Conservation (phyloP, 2,329 filamentous ascomycete genomes). For the Leptographium lundbergii region DNA sequence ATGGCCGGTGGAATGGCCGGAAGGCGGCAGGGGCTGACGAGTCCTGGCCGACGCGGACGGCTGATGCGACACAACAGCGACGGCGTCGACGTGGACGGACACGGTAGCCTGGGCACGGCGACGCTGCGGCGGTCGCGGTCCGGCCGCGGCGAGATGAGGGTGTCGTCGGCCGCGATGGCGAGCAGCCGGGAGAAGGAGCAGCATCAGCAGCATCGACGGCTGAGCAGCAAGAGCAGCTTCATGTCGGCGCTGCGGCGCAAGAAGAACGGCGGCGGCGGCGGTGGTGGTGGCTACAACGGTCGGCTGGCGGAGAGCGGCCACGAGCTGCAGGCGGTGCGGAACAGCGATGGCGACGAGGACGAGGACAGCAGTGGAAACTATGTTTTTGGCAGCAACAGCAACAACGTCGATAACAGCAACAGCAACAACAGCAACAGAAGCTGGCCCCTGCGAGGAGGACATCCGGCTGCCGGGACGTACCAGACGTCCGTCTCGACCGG, state of each 20-base stretch:
- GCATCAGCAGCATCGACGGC: slow-evolving; percentile 4
- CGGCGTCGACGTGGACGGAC: neutral
- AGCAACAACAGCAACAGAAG: slow-evolving; percentile 8
- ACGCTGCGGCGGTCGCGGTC: slow-evolving; percentile 28
- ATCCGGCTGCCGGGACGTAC: slow-evolving; percentile 9
- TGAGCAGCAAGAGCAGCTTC: slow-evolving; percentile 31
- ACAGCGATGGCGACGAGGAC: slow-evolving; percentile 15
- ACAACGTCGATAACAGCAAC: slow-evolving; percentile 2
- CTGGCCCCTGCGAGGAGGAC: slow-evolving; percentile 2
- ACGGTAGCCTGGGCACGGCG: slow-evolving; percentile 9
- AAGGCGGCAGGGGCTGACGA: neutral
- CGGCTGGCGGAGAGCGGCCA: slow-evolving; percentile 41
- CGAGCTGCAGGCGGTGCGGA: slow-evolving; percentile 35
- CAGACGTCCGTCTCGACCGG: neutral
- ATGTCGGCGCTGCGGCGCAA: slow-evolving; percentile 53
- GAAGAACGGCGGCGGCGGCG: slow-evolving; percentile 28
- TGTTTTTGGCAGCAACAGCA: slow-evolving; percentile 15
- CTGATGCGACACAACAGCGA: slow-evolving; percentile 16
- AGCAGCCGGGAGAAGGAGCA: too few species aligned
- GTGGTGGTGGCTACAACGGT: slow-evolving; percentile 24
- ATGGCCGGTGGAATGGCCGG: too few species aligned
- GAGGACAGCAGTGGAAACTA: slow-evolving; percentile 7
- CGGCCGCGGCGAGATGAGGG: slow-evolving; percentile 23
- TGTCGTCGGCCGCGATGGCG: neutral
- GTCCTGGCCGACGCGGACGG: neutral